Base-by-base conservation (phyloP, 83 land plant genomes). In the Thuja plicata region DNA sequence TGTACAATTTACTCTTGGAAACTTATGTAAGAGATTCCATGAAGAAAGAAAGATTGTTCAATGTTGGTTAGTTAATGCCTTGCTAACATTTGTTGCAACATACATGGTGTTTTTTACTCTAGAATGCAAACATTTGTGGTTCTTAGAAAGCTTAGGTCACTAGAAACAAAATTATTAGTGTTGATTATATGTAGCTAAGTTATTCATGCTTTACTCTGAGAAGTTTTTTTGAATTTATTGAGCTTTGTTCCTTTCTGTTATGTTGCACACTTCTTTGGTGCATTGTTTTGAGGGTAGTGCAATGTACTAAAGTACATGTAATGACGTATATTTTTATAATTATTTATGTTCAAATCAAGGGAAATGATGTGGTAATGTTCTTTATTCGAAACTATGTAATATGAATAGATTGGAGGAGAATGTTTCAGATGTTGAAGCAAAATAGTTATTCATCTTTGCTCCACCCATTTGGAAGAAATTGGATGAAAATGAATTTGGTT, bases 41-140 rank as follows among this genome's bases (percentile, higher is more conserved):
- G 15, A 94, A 92, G 87, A 93, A 93, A 34, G 60, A 34, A 12
- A 89, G 89, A n/a, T 87, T 93, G 41, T 93, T 93, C 52, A 89
- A 91, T 82, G 94, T 7, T 60, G 27, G 5, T 21, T 16, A 60
- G 70, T 60, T 60, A 60, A 60, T 60, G 70, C 8, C 70, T 21
- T 60, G 24, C 21, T 60, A 21, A 6, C 8, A 60, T 21, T 60
- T 21, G 6, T n/a, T 60, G 70, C 17, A 19, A 60, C 70, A 60
- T 27, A 27, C 24, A 60, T 60, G 70, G 21, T 19, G 2, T 86
- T 86, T 57, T 0, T 11, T 7, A 27, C 17, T 60, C 8, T 34
- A 37, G 35, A 19, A 5, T 60, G 70, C 27, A 60, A 46, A 60
- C 5, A 7, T 60, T 60, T 21, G 27, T 60, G 70, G n/a, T 60